Base-by-base conservation (phyloP, 139 green algal genomes). In the Eudorina sp. region DNA sequence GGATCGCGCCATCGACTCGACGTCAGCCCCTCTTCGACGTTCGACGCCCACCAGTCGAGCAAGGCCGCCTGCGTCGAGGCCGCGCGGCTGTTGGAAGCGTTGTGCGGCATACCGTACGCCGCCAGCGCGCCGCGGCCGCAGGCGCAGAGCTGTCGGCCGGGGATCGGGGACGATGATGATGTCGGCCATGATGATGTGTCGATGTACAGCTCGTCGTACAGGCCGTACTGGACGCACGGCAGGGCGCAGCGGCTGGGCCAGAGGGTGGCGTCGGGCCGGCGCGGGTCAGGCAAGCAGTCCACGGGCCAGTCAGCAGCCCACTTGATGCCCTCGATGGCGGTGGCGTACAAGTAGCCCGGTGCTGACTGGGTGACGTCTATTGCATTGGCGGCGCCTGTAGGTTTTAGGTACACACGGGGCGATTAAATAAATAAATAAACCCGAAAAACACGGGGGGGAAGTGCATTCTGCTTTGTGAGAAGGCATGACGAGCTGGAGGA, bases 181-280 rank as follows among this genome's bases (percentile, higher is more conserved):
- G 48, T n/a, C 11, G 48, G 48, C 48, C 58, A 21, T n/a, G n/a
- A n/a, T n/a, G n/a, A 34, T 6, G 21, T 23, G 31, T 77, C 36
- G 45, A 64, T 34, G 78, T 85, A 85, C 25, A 46, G 1, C 27
- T 85, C 78, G 55, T 85, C 78, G 38, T 74, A 74, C 38, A 53
- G 6, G 9, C 27, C 43, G 78, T 85, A 85, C 40, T 85, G 78
- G 38, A 85, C 53, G 55, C 78, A 85, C 9, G 78, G 78, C 3
- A 73, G 25, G 3, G 6, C 18, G 55, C 78, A 85, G 78, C 78
- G 78, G 19, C 51, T 48, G 51, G 75, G 75, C 46, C 46, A 83
- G 4, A 23, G 8, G 23, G 48, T 34, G 31, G 8, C n/a, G 7
- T 41, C 4, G n/a, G 51, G 3, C 2, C 75, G 75, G 2, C 75